Percentiles rank a stretch among this genome's conserved stretches.
These are phyloP conservation scores for Trichoderma arundinaceum DNA, from an alignment of 2,329 filamentous ascomycete genomes.

Conservation along the genomic window DNA sequence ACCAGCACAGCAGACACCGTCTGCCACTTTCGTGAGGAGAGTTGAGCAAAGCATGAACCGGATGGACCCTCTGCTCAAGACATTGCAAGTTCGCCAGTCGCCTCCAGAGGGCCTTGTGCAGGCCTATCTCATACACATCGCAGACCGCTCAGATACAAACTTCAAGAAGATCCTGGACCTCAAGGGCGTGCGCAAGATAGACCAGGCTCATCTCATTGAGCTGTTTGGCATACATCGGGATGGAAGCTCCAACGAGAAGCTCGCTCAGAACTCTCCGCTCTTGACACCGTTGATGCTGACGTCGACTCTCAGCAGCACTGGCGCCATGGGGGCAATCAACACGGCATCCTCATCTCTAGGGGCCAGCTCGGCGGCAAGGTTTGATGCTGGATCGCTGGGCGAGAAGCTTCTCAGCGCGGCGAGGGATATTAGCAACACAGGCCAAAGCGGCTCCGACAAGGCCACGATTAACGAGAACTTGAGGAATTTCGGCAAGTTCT, in stretches of 20 bases:
- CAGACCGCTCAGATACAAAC: constrained; percentile 89
- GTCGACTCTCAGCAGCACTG: constrained; percentile 46
- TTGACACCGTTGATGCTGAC: constrained; percentile 68
- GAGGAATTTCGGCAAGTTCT: constrained; percentile 96
- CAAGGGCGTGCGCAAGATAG: constrained; percentile 86
- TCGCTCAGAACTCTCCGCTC: constrained; percentile 73
- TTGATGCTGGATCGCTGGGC: constrained; percentile 82
- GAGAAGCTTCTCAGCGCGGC: constrained; percentile 89
- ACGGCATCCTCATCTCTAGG: constrained; percentile 51
- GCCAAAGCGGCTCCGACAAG: constrained; percentile 57
- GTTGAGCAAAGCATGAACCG: constrained; percentile 83
- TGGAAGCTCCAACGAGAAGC: constrained; percentile 70
- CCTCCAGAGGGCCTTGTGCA: constrained; percentile 94
- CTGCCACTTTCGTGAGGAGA: constrained; percentile 77
- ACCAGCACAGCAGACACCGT: constrained; percentile 48
- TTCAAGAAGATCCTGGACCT: constrained; percentile 96
- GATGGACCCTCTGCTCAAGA: constrained; percentile 92
- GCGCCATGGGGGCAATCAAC: constrained; percentile 46
- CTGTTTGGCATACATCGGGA: constrained; percentile 83
- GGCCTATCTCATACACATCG: constrained; percentile 96
- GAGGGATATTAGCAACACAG: constrained; percentile 73
- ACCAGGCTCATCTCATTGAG: constrained; percentile 83
- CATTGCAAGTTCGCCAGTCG: constrained; percentile 88
- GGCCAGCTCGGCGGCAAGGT: constrained; percentile 57
- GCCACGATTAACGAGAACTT: constrained; percentile 89